Evolutionary conservation across 176 grass and related monocot genomes (phyloP), one percentile per base, ranked within the genome.

Genomic region (Guadua angustifolia): DNA sequence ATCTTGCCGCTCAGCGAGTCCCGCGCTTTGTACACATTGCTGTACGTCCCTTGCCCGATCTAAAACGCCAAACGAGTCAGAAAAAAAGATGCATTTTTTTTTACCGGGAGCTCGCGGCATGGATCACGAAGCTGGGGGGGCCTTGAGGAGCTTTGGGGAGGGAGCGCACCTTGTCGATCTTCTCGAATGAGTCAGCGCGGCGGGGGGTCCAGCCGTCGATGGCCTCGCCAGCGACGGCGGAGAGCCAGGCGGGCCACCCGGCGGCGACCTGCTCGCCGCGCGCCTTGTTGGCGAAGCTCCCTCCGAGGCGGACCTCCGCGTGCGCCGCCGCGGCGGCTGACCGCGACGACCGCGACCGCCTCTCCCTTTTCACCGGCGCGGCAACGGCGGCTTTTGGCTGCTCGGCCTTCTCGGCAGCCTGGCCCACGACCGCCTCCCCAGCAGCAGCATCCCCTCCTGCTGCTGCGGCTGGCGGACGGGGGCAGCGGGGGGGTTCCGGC

Each of bases 1-100:
- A 95, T 95, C 85, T 92, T 81, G 75, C 88, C 88, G 84, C 79
- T 92, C 40, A 79, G 17, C 51, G 83, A 90, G 71, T 95, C 93
- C 61, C 93, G 88, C 59, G 93, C 93, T 83, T 95, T 95, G 79
- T 95, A 95, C 75, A 95, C 93, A 51, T 95, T 95, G 88, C 93
- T 95, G 88, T 95, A 95, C 46, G 93, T 95, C 19, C 93, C 93
- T 53, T 95, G 93, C 40, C 93, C 93, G 83, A 95, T 95, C 93
- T 95, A 51, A 26, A 18, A 39, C 19, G 19, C 73, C 63, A 76
- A 58, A 58, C 19, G 12, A 58, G 12, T 74, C 69, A 56, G 35
- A 7, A 19, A n/a, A 55, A 73, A 92, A 77, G 38, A 79, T 63
- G 73, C 25, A 64, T 5, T 15, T 43, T 82, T 51, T 19, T 29